Evolutionary conservation across 2,329 filamentous ascomycete genomes (phyloP).

Genomic region (Zarea fungicola): DNA sequence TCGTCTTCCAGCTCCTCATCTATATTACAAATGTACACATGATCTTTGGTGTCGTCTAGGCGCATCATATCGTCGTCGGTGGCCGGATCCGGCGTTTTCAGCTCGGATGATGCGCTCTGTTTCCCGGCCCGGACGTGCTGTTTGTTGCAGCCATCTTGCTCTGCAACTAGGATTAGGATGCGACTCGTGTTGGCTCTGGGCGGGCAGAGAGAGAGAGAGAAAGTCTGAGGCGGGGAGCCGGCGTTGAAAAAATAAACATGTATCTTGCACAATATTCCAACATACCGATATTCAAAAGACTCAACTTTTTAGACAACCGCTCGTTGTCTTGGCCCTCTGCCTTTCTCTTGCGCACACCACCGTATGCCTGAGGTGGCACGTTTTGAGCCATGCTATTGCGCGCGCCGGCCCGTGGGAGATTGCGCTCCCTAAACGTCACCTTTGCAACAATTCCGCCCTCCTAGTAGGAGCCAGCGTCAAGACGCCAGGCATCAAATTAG

Average conservation of each 20-base stretch:
- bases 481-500: not conserved
- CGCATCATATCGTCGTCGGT: conserved; percentile 63
- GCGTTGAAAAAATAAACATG: not conserved
- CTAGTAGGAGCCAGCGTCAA: not conserved
- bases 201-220: not conserved
- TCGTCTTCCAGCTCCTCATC: conserved; percentile 72
- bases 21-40: conserved; percentile 85
- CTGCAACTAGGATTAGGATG: conserved; percentile 32
- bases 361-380: conserved; percentile 16
- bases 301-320: conserved; percentile 78
- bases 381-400: conserved; percentile 10
- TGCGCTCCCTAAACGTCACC: conserved; percentile 17
- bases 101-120: conserved; percentile 18
- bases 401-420: conserved; percentile 12
- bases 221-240: not conserved
- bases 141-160: conserved; percentile 56
- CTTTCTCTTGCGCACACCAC: conserved; percentile 49
- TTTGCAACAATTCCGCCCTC: conserved; percentile 11
- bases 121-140: conserved; percentile 62
- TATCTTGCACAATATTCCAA: conserved; percentile 12
- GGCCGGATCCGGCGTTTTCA: conserved; percentile 14
- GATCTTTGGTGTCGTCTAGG: conserved; percentile 79
- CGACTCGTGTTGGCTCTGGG: too few species aligned
- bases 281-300: conserved; percentile 75
- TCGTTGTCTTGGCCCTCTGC: conserved; percentile 58